These are phyloP conservation scores for Sporothrix euskadiensis DNA, from an alignment of 2,329 filamentous ascomycete species.

Conservation along the genomic window DNA sequence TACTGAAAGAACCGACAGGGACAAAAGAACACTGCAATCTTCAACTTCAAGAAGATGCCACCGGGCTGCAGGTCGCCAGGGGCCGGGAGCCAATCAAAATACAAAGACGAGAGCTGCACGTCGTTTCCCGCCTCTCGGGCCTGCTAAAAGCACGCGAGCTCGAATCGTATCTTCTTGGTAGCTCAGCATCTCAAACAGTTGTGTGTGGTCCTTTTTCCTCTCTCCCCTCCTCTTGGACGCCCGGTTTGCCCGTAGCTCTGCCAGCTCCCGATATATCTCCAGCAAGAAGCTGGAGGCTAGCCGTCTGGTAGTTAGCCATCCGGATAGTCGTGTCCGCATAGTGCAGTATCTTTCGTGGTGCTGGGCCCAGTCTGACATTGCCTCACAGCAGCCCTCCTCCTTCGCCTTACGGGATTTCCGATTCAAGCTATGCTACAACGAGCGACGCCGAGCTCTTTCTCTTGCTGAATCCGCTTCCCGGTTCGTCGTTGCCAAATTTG, in stretches of 20 bases:
- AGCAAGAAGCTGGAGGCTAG: conserved; percentile 14
- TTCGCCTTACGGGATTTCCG: conserved; percentile 12
- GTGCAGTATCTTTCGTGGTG: background rate
- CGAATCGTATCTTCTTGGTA: background rate
- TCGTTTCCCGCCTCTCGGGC: conserved; percentile 12
- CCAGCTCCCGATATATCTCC: conserved; percentile 20
- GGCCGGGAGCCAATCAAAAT: conserved; percentile 18
- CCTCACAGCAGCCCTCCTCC: background rate
- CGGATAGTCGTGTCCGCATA: background rate
- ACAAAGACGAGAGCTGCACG: conserved; percentile 23
- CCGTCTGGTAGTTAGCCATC: background rate
- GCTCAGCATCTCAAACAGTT: background rate
- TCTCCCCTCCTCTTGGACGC: background rate
- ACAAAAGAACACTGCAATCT: background rate
- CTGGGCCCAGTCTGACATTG: background rate
- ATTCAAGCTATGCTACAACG: background rate
- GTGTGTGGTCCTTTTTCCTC: background rate
- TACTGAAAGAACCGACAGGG: background rate
- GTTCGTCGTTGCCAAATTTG: conserved; percentile 2
- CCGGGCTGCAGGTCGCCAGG: background rate
- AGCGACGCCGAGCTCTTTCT: background rate
- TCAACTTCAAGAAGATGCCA: background rate
- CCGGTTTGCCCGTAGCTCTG: conserved; percentile 7
- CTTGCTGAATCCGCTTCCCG: background rate
- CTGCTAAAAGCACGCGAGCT: conserved; percentile 13